Evolutionary conservation across 139 green algal species (phyloP), one percentile per base, ranked within the genome.

Genomic region (Pleodorina starrii): DNA sequence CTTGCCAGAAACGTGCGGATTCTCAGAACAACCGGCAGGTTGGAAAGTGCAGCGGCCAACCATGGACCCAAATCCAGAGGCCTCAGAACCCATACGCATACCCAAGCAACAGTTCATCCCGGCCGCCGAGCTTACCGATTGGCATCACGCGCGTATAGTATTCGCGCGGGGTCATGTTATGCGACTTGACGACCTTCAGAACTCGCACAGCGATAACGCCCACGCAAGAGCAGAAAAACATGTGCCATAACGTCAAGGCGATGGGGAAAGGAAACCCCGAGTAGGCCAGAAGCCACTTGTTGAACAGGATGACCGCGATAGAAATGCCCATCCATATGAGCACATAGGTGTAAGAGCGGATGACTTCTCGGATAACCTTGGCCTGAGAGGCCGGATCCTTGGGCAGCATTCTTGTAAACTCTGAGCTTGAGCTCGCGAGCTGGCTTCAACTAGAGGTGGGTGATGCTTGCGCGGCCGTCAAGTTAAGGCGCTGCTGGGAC

Each of bases 221-320:
- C 1, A 98, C 89, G 0, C 46, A 69, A 16, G 95, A 95, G 89
- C 96, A 99, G 93, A 98, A 99, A 32, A 94, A 82, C 97, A 98
- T 98, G 94, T 99, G 97, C 95, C 94, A 97, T 29, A 96, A 63
- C 1, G 96, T 98, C 9, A 99, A 79, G 0, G 96, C 87, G 57
- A 99, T 97, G 38, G 97, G 97, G 90, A 97, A 99, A 0, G 96
- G 97, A 88, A 99, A 99, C 32, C 95, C 95, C 2, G 85, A 94
- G 90, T 95, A 98, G 0, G 95, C 94, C 4, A 99, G 93, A 1
- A 99, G 86, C 93, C 95, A 99, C 76, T 99, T 99, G 93, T 99
- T 99, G 94, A 97, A 99, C 35, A 99, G 89, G 75, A 99, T 99
- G 80, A 99, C 96, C 3, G 89, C 82, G 23, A 93, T 92, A 54